These are phyloP conservation scores for Cylindrotheca fusiformis DNA, from an alignment of 108 stramenopile genomes.

Conservation along the genomic window DNA sequence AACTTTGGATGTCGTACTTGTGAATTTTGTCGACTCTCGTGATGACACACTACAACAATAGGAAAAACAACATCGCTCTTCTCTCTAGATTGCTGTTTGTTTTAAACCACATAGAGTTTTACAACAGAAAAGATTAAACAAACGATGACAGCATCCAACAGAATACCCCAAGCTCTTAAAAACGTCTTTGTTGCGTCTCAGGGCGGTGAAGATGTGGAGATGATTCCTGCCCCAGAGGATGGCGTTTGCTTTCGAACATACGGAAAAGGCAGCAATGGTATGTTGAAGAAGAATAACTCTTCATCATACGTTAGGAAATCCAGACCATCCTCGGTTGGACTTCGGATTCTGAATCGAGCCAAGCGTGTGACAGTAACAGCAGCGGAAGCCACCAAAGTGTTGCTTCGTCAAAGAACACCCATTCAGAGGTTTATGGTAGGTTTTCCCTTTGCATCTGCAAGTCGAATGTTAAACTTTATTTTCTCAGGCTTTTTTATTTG, in stretches of 20 bases:
- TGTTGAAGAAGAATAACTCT: neutral
- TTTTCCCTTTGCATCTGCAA: neutral
- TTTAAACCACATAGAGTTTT: neutral
- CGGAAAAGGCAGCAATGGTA: neutral
- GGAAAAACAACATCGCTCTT: neutral
- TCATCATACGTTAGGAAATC: too few relatives aligned
- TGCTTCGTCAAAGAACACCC: neutral
- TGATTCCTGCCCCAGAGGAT: neutral
- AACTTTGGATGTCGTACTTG: too few relatives aligned
- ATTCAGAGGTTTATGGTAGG: neutral
- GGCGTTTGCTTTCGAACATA: neutral
- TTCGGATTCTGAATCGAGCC: neutral
- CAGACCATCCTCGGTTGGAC: neutral
- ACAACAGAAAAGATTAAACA: neutral
- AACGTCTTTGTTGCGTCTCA: neutral
- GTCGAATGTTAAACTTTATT: neutral
- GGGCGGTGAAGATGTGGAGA: neutral
- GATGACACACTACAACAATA: neutral
- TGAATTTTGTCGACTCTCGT: too few relatives aligned
- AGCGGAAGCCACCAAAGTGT: neutral
- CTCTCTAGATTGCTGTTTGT: neutral
- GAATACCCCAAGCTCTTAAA: neutral
- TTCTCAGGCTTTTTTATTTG: neutral
- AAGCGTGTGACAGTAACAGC: neutral
- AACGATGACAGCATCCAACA: neutral